Evolutionary conservation across 2,329 filamentous ascomycete genomes (phyloP).

Genomic region (Amesomyces nigricolor): DNA sequence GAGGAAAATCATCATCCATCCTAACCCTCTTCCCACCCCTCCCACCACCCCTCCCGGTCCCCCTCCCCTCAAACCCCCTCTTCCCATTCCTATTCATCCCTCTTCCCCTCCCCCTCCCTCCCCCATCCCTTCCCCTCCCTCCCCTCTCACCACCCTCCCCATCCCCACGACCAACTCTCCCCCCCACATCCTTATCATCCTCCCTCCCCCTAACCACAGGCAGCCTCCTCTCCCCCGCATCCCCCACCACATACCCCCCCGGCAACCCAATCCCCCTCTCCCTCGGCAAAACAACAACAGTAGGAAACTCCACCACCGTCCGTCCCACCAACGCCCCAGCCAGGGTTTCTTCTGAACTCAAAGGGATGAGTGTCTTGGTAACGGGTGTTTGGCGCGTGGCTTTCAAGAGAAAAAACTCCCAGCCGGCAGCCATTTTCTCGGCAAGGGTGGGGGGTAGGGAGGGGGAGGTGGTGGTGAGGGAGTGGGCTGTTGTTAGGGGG

Average conservation of each 20-base stretch:
- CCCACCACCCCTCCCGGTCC: slow-evolving; percentile 3
- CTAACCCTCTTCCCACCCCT: slow-evolving; percentile 13
- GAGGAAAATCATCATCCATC: neutral
- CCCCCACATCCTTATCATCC: neutral
- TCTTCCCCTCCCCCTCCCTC: neutral
- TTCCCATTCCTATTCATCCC: neutral
- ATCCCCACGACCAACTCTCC: neutral
- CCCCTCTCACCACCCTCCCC: slow-evolving; percentile 1
- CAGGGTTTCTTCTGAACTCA: slow-evolving; percentile 45
- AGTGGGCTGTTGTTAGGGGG: slow-evolving; percentile 26
- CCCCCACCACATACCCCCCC: slow-evolving; percentile 22
- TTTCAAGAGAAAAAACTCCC: slow-evolving; percentile 29
- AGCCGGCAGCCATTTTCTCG: slow-evolving; percentile 20
- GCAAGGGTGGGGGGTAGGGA: slow-evolving; percentile 15
- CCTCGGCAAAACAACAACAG: slow-evolving; percentile 53
- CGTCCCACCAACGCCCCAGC: slow-evolving; percentile 48
- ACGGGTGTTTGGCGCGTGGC: slow-evolving; percentile 3
- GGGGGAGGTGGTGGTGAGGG: slow-evolving; percentile 9
- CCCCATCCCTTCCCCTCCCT: slow-evolving; percentile 11
- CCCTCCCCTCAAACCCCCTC: slow-evolving; percentile 5
- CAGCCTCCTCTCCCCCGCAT: slow-evolving; percentile 18
- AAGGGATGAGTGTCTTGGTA: slow-evolving; percentile 44
- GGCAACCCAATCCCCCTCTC: slow-evolving; percentile 20
- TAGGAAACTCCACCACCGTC: slow-evolving; percentile 66
- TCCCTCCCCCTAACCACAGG: neutral